Percentiles rank a stretch among this genome's conserved stretches.
Evolutionary conservation across 768 basidiomycete species (phyloP).

Genomic region (Phylloporus arenicola): DNA sequence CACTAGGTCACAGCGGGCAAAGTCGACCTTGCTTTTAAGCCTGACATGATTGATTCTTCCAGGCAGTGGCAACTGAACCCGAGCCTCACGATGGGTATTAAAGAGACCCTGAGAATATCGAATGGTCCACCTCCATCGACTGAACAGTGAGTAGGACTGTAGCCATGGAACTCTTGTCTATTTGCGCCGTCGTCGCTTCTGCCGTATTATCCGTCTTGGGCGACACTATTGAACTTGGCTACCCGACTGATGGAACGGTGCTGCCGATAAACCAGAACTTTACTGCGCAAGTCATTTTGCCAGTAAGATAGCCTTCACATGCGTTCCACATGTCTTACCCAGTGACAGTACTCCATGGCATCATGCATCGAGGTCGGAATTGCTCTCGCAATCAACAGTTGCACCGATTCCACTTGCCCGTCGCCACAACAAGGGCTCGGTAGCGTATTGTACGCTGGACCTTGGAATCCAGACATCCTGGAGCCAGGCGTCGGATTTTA

Average conservation of each 20-base stretch:
- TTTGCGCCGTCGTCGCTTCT: neutral
- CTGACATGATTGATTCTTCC: no score
- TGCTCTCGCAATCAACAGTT: conserved; percentile 15
- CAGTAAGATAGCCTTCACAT: neutral
- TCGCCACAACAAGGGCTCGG: conserved; percentile 11
- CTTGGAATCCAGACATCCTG: conserved; percentile 7
- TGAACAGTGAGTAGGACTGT: neutral
- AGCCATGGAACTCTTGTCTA: conserved; percentile 5
- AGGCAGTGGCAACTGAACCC: neutral
- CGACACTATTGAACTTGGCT: conserved; percentile 18
- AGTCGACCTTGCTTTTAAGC: conserved; percentile 7
- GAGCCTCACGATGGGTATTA: neutral
- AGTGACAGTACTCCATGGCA: conserved; percentile 10
- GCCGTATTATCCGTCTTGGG: conserved; percentile 4
- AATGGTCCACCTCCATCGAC: neutral
- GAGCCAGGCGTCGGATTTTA: conserved; percentile 10
- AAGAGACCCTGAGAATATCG: neutral
- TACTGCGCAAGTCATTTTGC: conserved; percentile 15
- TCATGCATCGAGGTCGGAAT: conserved; percentile 18
- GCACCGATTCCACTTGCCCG: conserved; percentile 15
- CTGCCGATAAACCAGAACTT: conserved; percentile 14
- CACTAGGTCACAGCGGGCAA: conserved; percentile 3
- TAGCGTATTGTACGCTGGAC: conserved; percentile 17
- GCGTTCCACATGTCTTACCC: neutral
- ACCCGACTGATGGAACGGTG: conserved; percentile 16